Base-by-base conservation (phyloP, 176 grass and related monocot species). In the Thalia dealbata region DNA sequence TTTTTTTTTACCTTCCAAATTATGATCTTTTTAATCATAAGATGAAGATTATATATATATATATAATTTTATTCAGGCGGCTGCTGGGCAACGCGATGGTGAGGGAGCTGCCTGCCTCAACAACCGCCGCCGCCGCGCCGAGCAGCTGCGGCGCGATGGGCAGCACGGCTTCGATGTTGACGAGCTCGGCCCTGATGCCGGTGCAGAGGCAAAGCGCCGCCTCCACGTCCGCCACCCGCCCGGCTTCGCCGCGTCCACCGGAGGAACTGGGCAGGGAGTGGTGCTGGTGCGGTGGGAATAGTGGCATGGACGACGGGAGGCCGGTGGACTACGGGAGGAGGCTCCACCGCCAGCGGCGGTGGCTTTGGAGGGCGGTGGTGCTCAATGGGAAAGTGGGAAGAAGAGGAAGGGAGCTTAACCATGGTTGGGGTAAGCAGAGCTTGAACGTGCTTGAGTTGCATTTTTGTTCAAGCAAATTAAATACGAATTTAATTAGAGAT, bases 191-290 rank as follows among this genome's bases (percentile, higher is more conserved):
- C 50, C 14, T 78, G 13, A 78, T 69, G 63, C 29, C 42, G 26
- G 75, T 69, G 75, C 75, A 78, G 28, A 69, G 50, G 64, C 75
- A 78, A 7, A 69, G 63, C 11, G 75, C 75, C 10, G 75, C 75
- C 27, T 78, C 63, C 18, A 68, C 11, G 50, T 58, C 64, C 28
- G 64, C 27, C 19, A 78, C 27, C 10, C 75, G 48, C 32, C 19
- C 10, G 69, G 75, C 75, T 78, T 78, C 19, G 68, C 27, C 12
- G 63, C 41, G 64, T 69, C 64, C 54, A 64, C 23, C n/a, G 73
- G 73, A 30, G n/a, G 56, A 75, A 5, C 30, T 27, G 14, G 16
- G n/a, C 6, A 12, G 27, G 6, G 29, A 35, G 28, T 19, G 56
- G 56, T 23, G 56, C 23, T 23, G 19, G n/a, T n/a, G n/a, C n/a